Evolutionary conservation across 2,329 filamentous ascomycete genomes (phyloP).

Genomic region (Penicillium sp.): DNA sequence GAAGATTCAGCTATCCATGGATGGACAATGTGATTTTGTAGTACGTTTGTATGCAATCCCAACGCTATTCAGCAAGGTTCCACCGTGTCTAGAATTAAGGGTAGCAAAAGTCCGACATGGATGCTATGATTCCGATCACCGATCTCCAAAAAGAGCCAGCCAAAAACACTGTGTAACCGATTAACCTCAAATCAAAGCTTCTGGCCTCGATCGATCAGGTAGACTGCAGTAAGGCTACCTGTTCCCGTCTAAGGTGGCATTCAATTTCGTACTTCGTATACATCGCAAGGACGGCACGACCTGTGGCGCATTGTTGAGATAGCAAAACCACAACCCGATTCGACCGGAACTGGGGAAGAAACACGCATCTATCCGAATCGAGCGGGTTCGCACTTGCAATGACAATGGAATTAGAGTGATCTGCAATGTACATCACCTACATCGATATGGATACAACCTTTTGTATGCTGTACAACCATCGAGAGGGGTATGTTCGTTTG

Average conservation of each 20-base stretch:
- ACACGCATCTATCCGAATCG: slow-evolving; percentile 1
- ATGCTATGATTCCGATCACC: background rate
- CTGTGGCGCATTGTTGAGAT: background rate
- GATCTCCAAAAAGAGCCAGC: background rate
- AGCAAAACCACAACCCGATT: background rate
- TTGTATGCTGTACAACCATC: background rate
- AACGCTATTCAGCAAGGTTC: background rate
- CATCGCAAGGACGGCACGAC: slow-evolving; percentile 8
- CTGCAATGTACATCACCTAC: slow-evolving; percentile 8
- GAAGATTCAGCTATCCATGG: background rate
- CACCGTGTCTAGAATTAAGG: background rate
- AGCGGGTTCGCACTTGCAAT: slow-evolving; percentile 1
- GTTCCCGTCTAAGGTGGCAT: background rate
- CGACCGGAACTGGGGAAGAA: background rate
- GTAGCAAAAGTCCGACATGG: background rate
- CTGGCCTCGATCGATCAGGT: slow-evolving; percentile 17
- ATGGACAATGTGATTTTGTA: background rate
- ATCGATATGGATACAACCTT: background rate
- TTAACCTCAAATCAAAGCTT: slow-evolving; percentile 15
- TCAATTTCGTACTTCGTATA: background rate
- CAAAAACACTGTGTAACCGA: background rate
- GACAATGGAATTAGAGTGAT: slow-evolving; percentile 11
- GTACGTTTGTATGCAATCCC: background rate
- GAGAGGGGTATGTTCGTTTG: background rate
- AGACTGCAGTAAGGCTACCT: slow-evolving; percentile 13